Percentiles rank a stretch among this genome's conserved stretches.
These are phyloP conservation scores for Harringtonia aguacate DNA, from an alignment of 2,329 filamentous ascomycete genomes.

Conservation along the genomic window DNA sequence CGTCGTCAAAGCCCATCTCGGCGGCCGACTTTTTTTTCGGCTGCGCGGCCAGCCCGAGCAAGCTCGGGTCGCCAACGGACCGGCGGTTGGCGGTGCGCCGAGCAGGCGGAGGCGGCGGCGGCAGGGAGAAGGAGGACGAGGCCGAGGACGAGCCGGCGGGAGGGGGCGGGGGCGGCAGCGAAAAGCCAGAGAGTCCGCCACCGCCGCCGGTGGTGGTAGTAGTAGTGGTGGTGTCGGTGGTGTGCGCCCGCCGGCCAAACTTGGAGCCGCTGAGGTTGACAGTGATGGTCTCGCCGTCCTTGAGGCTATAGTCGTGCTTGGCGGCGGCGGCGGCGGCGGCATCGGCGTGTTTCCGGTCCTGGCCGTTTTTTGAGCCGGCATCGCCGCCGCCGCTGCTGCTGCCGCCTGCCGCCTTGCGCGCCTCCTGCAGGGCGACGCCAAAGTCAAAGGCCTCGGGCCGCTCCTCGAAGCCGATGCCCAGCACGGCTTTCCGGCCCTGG, in stretches of 20 bases:
- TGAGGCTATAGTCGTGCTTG: constrained; percentile 71
- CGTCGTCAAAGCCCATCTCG: constrained; percentile 75
- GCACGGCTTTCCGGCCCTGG: constrained; percentile 61
- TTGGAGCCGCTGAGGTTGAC: constrained; percentile 56
- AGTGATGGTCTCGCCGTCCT: constrained; percentile 82
- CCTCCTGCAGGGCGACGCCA: constrained; percentile 68
- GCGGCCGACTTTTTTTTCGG: constrained; percentile 35
- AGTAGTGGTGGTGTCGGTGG: constrained; percentile 13
- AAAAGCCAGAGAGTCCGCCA: constrained; percentile 45
- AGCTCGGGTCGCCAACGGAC: constrained; percentile 9
- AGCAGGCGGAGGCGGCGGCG: constrained; percentile 57
- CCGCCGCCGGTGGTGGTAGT: constrained; percentile 10
- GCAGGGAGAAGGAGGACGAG: constrained; percentile 25
- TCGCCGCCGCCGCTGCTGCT: constrained; percentile 10
- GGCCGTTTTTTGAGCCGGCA: constrained; percentile 27
- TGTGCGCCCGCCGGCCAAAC: constrained; percentile 35
- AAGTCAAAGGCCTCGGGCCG: constrained; percentile 80
- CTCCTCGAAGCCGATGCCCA: constrained; percentile 84
- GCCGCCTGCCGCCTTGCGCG: constrained; percentile 49
- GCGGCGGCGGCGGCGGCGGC: constrained; percentile 24
- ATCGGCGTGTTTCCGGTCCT: neutral
- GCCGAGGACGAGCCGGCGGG: constrained; percentile 18
- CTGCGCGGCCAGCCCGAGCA: constrained; percentile 20
- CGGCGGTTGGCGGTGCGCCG: constrained; percentile 17
- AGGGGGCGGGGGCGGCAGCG: constrained; percentile 60